Conservation (phyloP, 306 rosid genomes). For the Medicago lupulina region DNA sequence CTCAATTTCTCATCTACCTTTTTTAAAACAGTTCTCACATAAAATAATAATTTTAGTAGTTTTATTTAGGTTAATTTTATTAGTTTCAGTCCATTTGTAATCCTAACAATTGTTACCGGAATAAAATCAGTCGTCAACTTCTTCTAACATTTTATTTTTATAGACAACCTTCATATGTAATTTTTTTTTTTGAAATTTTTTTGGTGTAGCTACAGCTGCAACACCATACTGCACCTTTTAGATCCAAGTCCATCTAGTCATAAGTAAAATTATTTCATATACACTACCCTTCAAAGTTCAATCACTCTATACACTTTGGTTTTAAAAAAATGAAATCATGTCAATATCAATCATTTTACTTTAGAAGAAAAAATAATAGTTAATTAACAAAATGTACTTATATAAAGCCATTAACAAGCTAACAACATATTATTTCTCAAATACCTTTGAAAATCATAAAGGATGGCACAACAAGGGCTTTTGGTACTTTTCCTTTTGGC, state of each 20-base stretch:
- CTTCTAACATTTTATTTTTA: too few species aligned
- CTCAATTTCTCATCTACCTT: too few species aligned
- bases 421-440: neutral
- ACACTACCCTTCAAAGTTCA: neutral
- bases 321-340: neutral
- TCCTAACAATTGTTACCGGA: too few species aligned
- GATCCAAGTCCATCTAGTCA: neutral
- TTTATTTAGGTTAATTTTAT: too few species aligned
- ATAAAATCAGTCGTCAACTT: too few species aligned
- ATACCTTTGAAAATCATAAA: neutral
- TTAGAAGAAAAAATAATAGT: neutral
- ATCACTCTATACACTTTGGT: constrained; percentile 5
- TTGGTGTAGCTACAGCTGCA: too few species aligned
- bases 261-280: neutral
- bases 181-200: too few species aligned
- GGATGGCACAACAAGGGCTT: neutral
- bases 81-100: too few species aligned
- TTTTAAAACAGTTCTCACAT: too few species aligned
- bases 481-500: constrained; percentile 40
- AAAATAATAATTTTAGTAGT: too few species aligned
- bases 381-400: neutral
- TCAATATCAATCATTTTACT: neutral
- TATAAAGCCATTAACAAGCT: constrained; percentile 7
- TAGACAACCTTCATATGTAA: too few species aligned
- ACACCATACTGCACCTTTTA: neutral